Conservation (phyloP, 2,329 filamentous ascomycete genomes). For the Claviceps lovelessii region DNA sequence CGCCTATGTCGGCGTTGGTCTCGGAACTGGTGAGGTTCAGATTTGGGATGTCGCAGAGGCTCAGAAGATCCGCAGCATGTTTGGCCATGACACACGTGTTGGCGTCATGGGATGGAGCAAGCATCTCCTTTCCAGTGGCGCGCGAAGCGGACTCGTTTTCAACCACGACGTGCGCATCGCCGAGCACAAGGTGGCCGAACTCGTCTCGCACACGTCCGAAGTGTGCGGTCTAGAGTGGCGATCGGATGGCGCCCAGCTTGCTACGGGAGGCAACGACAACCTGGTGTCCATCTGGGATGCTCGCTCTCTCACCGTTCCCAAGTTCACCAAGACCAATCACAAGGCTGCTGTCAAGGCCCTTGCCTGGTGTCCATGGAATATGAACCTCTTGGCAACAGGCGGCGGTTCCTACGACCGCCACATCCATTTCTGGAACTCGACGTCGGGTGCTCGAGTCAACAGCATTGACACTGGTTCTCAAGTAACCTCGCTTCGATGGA, state of each 20-base stretch:
- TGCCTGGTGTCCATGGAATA: slow-evolving; percentile 97
- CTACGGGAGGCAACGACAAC: slow-evolving; percentile 97
- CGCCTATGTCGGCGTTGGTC: slow-evolving; percentile 87
- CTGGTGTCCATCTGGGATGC: slow-evolving; percentile 98
- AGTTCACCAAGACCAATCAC: slow-evolving; percentile 99
- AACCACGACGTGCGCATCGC: slow-evolving; percentile 98
- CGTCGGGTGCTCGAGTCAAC: slow-evolving; percentile 92
- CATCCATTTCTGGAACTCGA: slow-evolving; percentile 99
- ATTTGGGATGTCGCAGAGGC: slow-evolving; percentile 98
- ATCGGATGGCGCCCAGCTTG: slow-evolving; percentile 87
- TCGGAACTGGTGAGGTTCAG: slow-evolving; percentile 91
- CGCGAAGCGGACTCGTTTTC: slow-evolving; percentile 86
- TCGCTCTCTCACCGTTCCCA: slow-evolving; percentile 79
- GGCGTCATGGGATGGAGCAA: slow-evolving; percentile 99
- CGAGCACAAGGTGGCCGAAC: slow-evolving; percentile 94
- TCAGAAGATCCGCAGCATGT: slow-evolving; percentile 95
- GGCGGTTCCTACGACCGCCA: slow-evolving; percentile 93
- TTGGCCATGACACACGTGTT: slow-evolving; percentile 89
- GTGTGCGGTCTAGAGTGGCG: slow-evolving; percentile 98
- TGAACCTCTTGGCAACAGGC: slow-evolving; percentile 90
- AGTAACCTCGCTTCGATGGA: slow-evolving; percentile 93
- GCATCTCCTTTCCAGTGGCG: slow-evolving; percentile 88
- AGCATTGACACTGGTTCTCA: slow-evolving; percentile 97
- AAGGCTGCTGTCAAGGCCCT: slow-evolving; percentile 96
- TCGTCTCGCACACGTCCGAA: slow-evolving; percentile 92